Conservation (phyloP, 805 yeast genomes). For the Yamadazyma olivae region DNA sequence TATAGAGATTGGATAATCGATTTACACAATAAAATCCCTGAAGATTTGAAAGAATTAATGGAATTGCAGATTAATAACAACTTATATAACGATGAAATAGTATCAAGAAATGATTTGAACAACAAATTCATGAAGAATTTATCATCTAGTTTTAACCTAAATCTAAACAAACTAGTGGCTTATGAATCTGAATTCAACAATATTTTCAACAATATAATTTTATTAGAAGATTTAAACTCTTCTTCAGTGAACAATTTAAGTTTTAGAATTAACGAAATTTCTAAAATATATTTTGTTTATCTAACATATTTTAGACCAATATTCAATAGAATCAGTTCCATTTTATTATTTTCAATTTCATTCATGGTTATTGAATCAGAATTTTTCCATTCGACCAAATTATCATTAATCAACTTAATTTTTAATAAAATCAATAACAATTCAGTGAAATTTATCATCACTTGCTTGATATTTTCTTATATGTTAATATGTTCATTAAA, state of each 20-base stretch:
- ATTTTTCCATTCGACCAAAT: conserved; percentile 62
- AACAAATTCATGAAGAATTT: conserved; percentile 47
- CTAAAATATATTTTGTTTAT: conserved; percentile 33
- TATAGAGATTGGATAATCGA: conserved; percentile 66
- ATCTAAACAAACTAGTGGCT: conserved; percentile 51
- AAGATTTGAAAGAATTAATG: conserved; percentile 28
- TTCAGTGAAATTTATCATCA: conserved; percentile 34
- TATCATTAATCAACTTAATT: conserved; percentile 58
- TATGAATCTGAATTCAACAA: conserved; percentile 55
- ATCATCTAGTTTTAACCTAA: conserved; percentile 49
- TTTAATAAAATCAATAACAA: conserved; percentile 27
- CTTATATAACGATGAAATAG: conserved; percentile 12
- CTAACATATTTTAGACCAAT: conserved; percentile 47
- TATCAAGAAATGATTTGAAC: conserved; percentile 33
- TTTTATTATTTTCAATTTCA: conserved; percentile 43
- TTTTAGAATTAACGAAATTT: conserved; percentile 19
- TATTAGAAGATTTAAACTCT: conserved; percentile 56
- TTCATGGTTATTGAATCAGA: conserved; percentile 68
- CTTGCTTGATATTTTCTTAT: conserved; percentile 48
- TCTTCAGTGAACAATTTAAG: conserved; percentile 17
- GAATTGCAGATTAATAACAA: conserved; percentile 27
- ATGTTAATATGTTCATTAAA: conserved; percentile 68
- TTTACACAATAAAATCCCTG: conserved; percentile 45
- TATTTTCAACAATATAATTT: conserved; percentile 45
- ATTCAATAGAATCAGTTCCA: conserved; percentile 40